These are phyloP conservation scores for Fusarium palustre DNA, from an alignment of 2,329 filamentous ascomycete genomes.

Conservation along the genomic window DNA sequence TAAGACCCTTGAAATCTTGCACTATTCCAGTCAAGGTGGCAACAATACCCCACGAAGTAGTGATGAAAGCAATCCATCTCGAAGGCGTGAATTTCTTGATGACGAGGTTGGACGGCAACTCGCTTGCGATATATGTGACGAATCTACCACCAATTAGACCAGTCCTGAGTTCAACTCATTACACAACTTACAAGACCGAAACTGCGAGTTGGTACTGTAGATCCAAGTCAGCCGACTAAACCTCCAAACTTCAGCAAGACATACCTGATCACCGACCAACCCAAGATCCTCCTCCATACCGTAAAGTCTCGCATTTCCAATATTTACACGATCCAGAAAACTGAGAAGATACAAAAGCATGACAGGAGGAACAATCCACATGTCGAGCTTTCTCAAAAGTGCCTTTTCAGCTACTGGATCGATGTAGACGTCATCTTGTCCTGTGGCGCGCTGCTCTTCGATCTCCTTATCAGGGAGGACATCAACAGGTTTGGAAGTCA, in stretches of 20 bases:
- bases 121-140: constrained; percentile 54
- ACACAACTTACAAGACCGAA: constrained; percentile 38
- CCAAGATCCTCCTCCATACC: constrained; percentile 70
- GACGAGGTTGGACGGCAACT: constrained; percentile 58
- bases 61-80: constrained; percentile 45
- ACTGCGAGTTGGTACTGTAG: constrained; percentile 63
- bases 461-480: constrained; percentile 35
- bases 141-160: constrained; percentile 29
- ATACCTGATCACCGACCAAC: constrained; percentile 58
- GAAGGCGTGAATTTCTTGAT: constrained; percentile 55
- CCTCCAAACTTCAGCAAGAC: accelerated
- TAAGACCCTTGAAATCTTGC: constrained; percentile 47
- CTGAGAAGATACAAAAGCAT: constrained; percentile 68
- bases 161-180: accelerated
- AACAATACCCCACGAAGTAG: constrained; percentile 57
- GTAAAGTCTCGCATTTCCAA: constrained; percentile 73
- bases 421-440: constrained; percentile 44
- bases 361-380: constrained; percentile 71
- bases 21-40: constrained; percentile 62
- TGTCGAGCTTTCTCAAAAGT: constrained; percentile 70
- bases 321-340: constrained; percentile 50
- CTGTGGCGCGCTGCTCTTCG: constrained; percentile 28
- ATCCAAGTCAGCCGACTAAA: neutral
- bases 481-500: constrained; percentile 32
- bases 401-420: constrained; percentile 48